These are phyloP conservation scores for Boletellus deceptivus DNA, from an alignment of 1,284 basidiomycete genomes.

Conservation along the genomic window DNA sequence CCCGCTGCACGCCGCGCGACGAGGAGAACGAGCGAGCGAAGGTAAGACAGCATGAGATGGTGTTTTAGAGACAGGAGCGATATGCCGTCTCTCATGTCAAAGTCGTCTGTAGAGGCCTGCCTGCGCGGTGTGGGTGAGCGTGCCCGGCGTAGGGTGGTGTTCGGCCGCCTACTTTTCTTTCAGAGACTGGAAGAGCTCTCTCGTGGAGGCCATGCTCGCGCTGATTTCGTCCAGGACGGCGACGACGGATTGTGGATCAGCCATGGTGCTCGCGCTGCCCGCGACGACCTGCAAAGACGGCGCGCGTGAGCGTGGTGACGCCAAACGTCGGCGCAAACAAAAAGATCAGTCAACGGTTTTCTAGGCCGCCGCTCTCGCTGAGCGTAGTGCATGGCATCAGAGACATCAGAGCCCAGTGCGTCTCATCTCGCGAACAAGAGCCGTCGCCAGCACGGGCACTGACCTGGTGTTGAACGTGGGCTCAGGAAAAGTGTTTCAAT, in stretches of 20 bases:
- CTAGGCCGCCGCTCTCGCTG: constrained; percentile 73
- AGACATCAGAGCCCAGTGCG: constrained; percentile 84
- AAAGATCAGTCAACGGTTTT: constrained; percentile 82
- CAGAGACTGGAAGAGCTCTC: constrained; percentile 53
- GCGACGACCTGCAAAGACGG: constrained; percentile 6
- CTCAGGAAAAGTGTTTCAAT: background rate
- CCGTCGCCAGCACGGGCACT: no score
- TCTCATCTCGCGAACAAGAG: constrained; percentile 55
- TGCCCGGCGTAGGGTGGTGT: background rate
- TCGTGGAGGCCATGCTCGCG: constrained; percentile 58
- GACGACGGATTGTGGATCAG: constrained; percentile 22
- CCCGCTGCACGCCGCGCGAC: constrained; percentile 68
- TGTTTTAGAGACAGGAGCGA: constrained; percentile 91
- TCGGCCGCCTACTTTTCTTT: constrained; percentile 49
- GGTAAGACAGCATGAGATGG: constrained; percentile 81
- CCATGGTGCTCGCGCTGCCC: constrained; percentile 11
- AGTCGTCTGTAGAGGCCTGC: constrained; percentile 38
- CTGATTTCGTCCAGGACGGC: constrained; percentile 62
- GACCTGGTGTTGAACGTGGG: no score
- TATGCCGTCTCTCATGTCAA: constrained; percentile 78
- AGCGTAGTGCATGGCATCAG: constrained; percentile 78
- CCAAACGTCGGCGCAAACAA: background rate
- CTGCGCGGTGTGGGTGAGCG: constrained; percentile 19
- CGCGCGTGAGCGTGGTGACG: constrained; percentile 9
- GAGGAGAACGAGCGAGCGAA: constrained; percentile 83